Percentiles rank a stretch among this genome's conserved stretches.
Evolutionary conservation across 2,329 filamentous ascomycete genomes (phyloP).

Genomic region (Neofusicoccum cordaticola): DNA sequence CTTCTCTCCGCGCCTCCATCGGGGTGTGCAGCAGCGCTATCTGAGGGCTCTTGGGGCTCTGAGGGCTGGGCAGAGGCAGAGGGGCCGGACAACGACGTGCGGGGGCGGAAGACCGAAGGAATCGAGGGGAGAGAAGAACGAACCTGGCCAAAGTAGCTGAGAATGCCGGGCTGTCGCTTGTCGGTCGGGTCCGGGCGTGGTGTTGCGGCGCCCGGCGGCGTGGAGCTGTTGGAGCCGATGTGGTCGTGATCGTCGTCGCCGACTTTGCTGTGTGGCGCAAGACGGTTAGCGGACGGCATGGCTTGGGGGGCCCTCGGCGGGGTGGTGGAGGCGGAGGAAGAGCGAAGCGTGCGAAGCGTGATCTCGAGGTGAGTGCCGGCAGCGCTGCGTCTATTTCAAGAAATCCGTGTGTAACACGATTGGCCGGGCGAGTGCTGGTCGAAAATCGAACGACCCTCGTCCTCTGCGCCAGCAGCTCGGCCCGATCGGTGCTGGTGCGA

Average conservation of each 20-base stretch:
- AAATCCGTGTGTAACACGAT: slow-evolving; percentile 31
- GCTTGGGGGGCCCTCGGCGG: slow-evolving; percentile 15
- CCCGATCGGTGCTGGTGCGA: slow-evolving; percentile 17
- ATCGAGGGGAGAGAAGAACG: slow-evolving; percentile 61
- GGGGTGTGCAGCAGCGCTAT: slow-evolving; percentile 18
- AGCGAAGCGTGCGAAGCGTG: slow-evolving; percentile 3
- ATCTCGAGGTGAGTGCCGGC: slow-evolving; percentile 11
- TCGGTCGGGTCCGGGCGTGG: slow-evolving; percentile 91
- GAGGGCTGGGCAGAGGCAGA: slow-evolving; percentile 36
- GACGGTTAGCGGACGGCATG: slow-evolving; percentile 34
- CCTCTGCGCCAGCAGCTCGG: slow-evolving; percentile 19
- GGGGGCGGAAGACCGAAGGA: slow-evolving; percentile 47
- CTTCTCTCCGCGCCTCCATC: not conserved
- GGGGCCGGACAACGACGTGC: slow-evolving; percentile 38
- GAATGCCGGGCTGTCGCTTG: slow-evolving; percentile 89
- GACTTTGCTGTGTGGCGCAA: slow-evolving; percentile 38
- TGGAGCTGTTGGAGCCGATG: slow-evolving; percentile 76
- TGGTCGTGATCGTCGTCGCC: slow-evolving; percentile 68
- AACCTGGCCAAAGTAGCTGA: slow-evolving; percentile 99
- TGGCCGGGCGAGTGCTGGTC: slow-evolving; percentile 6
- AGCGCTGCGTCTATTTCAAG: slow-evolving; percentile 24
- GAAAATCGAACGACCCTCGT: slow-evolving; percentile 22
- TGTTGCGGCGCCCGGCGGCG: slow-evolving; percentile 86
- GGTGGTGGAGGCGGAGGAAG: slow-evolving; percentile 11
- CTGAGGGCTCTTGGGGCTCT: slow-evolving; percentile 26